Evolutionary conservation across 164 flowering plant genomes (phyloP).

Genomic region (Umbilicus rupestris): DNA sequence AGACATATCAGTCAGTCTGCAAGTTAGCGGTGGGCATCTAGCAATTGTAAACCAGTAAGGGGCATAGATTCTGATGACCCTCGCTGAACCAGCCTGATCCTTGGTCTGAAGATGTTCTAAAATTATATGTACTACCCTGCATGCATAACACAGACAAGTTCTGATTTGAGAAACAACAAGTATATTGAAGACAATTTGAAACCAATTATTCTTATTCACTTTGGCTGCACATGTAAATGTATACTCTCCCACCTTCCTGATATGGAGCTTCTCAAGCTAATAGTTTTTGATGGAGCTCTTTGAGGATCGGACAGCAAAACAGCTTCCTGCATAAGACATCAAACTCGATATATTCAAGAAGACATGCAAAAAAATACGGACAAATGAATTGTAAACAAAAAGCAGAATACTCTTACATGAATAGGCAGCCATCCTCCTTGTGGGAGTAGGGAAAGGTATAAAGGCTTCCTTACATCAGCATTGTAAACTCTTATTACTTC

Average conservation of each 20-base stretch:
- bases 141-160: constrained; percentile 11
- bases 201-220: neutral
- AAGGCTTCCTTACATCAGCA: constrained; percentile 61
- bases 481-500: constrained; percentile 48
- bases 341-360: neutral
- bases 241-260: constrained; percentile 56
- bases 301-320: constrained; percentile 77
- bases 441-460: constrained; percentile 77
- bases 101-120: constrained; percentile 60
- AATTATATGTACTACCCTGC: constrained; percentile 79
- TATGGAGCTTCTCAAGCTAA: constrained; percentile 64
- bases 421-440: constrained; percentile 85
- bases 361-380: neutral
- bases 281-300: constrained; percentile 45
- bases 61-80: constrained; percentile 62
- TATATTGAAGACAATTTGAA: neutral
- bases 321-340: constrained; percentile 52
- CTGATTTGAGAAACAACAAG: neutral
- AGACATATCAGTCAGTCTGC: constrained; percentile 41
- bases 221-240: neutral
- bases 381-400: neutral
- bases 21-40: constrained; percentile 76
- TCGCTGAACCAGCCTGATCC: constrained; percentile 33
- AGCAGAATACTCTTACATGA: constrained; percentile 33
- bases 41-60: constrained; percentile 77